A percentile compares a stretch with the other conserved stretches of the same genome.
phyloP scores from a whole-genome alignment of 148 eudicot genomes.

The Rhododendron mucronatum region DNA sequence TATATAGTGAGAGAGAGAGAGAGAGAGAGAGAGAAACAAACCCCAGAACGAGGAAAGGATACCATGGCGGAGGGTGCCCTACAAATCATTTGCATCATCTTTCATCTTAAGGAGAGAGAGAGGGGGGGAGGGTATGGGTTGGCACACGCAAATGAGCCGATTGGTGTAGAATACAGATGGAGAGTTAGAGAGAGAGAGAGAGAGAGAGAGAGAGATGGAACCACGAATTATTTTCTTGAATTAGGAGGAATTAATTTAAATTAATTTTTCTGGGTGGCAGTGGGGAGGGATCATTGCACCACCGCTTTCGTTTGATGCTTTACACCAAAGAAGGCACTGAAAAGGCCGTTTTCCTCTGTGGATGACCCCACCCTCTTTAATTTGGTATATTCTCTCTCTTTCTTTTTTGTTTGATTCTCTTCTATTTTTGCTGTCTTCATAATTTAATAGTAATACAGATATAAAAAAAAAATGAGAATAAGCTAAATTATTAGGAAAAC shows the following conservation, averaged over 20 bases:
- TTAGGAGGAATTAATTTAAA: neutral
- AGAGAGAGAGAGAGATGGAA: neutral
- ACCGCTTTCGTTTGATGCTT: neutral
- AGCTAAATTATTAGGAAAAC: neutral
- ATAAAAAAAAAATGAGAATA: neutral
- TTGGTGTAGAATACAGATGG: neutral
- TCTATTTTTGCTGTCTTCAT: neutral
- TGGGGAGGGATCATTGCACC: neutral
- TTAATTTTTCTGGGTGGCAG: neutral
- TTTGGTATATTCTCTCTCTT: neutral
- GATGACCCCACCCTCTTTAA: neutral
- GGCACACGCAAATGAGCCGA: neutral
- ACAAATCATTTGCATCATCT: conserved; percentile 45
- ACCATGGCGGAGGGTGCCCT: conserved; percentile 52
- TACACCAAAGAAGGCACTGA: neutral
- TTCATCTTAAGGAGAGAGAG: neutral
- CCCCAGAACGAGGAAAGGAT: conserved; percentile 56
- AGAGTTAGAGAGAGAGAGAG: neutral
- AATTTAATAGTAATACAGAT: no score
- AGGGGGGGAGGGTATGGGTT: neutral
- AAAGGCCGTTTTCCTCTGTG: neutral
- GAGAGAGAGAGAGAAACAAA: conserved; percentile 13
- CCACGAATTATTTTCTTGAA: neutral
- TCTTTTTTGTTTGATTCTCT: neutral
- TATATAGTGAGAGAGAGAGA: neutral